Evolutionary conservation across 257 asterid species (phyloP).

Genomic region (Solanum gandarillasii): DNA sequence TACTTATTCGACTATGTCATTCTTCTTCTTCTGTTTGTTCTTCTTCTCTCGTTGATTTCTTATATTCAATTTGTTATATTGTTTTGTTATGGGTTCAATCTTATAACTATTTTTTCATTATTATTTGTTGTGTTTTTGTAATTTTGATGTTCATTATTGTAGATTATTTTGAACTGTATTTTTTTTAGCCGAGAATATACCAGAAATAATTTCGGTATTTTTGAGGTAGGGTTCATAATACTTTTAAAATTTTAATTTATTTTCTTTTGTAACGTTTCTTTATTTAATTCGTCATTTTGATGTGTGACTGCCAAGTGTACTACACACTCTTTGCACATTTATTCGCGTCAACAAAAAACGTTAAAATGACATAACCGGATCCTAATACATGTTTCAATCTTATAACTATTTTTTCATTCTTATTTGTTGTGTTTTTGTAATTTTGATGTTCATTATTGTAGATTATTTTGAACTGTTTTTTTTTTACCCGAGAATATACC

Average conservation of each 20-base stretch:
- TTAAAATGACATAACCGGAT: neutral
- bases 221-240: neutral
- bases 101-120: neutral
- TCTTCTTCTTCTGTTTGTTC: neutral
- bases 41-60: neutral
- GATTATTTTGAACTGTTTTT: neutral
- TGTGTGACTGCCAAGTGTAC: neutral
- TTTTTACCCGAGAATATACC: neutral
- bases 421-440: neutral
- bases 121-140: neutral
- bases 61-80: neutral
- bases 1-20: neutral
- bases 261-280: neutral
- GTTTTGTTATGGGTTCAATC: neutral
- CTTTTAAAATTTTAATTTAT: neutral
- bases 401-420: neutral
- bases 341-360: neutral
- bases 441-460: neutral
- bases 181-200: neutral
- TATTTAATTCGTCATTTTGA: neutral
- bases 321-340: neutral
- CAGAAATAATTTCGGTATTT: fast-evolving
- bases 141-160: neutral
- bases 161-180: neutral
- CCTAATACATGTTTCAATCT: neutral